Evolutionary conservation across 2,329 filamentous ascomycete species (phyloP).

Genomic region (Zymoseptoria brevis): DNA sequence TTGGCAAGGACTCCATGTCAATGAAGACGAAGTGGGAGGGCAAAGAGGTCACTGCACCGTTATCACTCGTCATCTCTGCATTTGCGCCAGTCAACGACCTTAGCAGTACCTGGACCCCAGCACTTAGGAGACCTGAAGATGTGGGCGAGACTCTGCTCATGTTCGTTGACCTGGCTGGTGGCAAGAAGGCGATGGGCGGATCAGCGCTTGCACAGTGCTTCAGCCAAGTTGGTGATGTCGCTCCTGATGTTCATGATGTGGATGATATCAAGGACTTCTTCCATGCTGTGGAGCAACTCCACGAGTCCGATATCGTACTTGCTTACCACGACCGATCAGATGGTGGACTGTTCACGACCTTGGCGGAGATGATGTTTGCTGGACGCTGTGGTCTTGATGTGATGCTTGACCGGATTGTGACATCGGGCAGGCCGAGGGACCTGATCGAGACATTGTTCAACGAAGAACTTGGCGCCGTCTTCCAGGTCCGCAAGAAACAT

Average conservation of each 20-base stretch:
- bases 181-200: slow-evolving; percentile 75
- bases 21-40: slow-evolving; percentile 96
- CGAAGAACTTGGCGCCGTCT: slow-evolving; percentile 90
- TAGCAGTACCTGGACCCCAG: slow-evolving; percentile 85
- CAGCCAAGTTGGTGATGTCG: slow-evolving; percentile 73
- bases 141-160: slow-evolving; percentile 83
- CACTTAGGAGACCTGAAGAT: slow-evolving; percentile 72
- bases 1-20: slow-evolving; percentile 96
- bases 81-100: slow-evolving; percentile 79
- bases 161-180: slow-evolving; percentile 81
- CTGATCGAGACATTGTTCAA: slow-evolving; percentile 81
- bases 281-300: slow-evolving; percentile 66
- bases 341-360: slow-evolving; percentile 80
- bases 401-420: slow-evolving; percentile 67
- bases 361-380: slow-evolving; percentile 97
- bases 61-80: slow-evolving; percentile 84
- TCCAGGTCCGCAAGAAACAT: slow-evolving; percentile 82
- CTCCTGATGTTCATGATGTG: slow-evolving; percentile 76
- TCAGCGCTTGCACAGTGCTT: slow-evolving; percentile 88
- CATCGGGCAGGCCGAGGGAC: slow-evolving; percentile 47
- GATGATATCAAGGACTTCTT: slow-evolving; percentile 83
- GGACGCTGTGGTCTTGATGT: slow-evolving; percentile 83
- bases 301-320: slow-evolving; percentile 65
- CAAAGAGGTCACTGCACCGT: slow-evolving; percentile 84
- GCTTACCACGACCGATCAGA: slow-evolving; percentile 94